These are phyloP conservation scores for Oenanthe javanica DNA, from an alignment of 140 eudicot genomes.

Conservation along the genomic window DNA sequence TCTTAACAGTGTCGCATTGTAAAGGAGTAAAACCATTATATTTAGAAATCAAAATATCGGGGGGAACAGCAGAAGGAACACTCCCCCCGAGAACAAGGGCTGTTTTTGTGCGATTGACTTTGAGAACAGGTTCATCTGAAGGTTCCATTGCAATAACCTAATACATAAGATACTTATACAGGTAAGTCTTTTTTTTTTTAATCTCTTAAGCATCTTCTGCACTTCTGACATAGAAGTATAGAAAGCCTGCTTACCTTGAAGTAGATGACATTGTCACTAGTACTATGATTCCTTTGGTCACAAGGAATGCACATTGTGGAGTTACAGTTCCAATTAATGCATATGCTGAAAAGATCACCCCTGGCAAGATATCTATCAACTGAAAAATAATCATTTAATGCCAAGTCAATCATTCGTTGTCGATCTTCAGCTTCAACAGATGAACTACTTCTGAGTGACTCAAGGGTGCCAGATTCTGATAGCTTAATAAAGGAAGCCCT, in stretches of 20 bases:
- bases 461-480: conserved; percentile 80
- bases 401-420: conserved; percentile 69
- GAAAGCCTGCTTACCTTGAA: conserved; percentile 46
- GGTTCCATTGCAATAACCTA: conserved; percentile 91
- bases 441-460: conserved; percentile 51
- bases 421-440: conserved; percentile 69
- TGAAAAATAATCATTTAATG: conserved; percentile 69
- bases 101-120: conserved; percentile 61
- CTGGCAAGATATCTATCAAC: conserved; percentile 77
- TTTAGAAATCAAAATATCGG: conserved; percentile 43
- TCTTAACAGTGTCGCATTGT: conserved; percentile 58
- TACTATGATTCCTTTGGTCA: conserved; percentile 31
- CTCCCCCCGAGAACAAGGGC: conserved; percentile 95
- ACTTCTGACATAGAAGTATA: neutral
- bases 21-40: conserved; percentile 39
- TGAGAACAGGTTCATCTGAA: conserved; percentile 63
- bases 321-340: conserved; percentile 75
- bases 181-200: neutral
- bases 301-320: conserved; percentile 69
- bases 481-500: conserved; percentile 82
- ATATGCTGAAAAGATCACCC: conserved; percentile 71
- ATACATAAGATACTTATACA: conserved; percentile 11
- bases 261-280: conserved; percentile 37
- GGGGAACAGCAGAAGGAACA: conserved; percentile 82
- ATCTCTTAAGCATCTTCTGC: neutral